A percentile compares a stretch with the other conserved stretches of the same genome.
These are phyloP conservation scores for Aureobasidium sp. DNA, from an alignment of 2,329 filamentous ascomycete genomes.

Conservation along the genomic window DNA sequence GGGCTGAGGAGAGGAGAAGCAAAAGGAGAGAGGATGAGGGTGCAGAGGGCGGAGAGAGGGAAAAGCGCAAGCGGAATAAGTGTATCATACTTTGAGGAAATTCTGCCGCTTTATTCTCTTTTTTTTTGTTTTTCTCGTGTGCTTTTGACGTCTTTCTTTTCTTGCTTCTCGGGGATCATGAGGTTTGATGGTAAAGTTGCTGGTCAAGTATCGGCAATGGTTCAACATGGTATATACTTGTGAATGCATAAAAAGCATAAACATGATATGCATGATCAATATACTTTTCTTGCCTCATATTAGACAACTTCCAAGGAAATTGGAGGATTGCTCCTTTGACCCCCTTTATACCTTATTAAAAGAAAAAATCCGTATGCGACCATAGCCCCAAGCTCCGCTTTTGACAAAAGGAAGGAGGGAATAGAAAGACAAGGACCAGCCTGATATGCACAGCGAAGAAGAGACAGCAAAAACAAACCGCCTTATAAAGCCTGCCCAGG, in stretches of 20 bases:
- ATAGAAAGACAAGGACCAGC: neutral
- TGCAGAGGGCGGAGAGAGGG: neutral
- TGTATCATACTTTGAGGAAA: constrained; percentile 8
- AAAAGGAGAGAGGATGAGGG: neutral
- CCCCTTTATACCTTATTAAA: neutral
- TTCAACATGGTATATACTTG: too few species aligned
- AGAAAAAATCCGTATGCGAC: neutral
- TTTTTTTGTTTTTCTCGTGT: neutral
- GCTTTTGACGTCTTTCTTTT: neutral
- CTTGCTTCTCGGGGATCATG: neutral
- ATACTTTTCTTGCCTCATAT: too few species aligned
- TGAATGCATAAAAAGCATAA: too few species aligned
- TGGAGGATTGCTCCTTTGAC: neutral
- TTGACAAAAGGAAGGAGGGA: too few species aligned
- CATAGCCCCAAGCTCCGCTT: neutral
- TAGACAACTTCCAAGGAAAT: too few species aligned
- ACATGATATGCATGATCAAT: too few species aligned
- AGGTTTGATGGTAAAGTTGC: too few species aligned
- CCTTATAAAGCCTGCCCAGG: neutral
- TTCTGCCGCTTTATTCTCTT: neutral
- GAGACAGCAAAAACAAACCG: neutral
- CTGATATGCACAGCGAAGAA: neutral
- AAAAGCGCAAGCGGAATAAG: neutral
- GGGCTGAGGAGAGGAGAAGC: neutral
- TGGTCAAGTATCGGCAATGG: too few species aligned